Conservation (phyloP, 192 early-diverging fungal species). For the Phlyctochytrium arcticum region DNA sequence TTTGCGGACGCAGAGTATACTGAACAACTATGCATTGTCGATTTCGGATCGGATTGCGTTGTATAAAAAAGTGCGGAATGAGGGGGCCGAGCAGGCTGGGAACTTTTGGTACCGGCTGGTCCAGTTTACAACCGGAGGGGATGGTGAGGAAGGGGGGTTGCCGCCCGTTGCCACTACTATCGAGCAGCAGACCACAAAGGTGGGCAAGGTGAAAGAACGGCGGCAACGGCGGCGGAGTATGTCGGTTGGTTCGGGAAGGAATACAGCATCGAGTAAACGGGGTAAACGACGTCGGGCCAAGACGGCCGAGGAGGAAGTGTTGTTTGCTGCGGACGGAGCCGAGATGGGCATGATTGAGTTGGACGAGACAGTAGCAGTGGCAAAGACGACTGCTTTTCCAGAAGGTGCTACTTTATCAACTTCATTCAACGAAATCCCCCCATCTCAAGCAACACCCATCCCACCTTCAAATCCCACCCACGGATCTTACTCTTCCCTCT, state of each 20-base stretch:
- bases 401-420: background rate
- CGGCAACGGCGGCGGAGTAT: background rate
- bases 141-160: background rate
- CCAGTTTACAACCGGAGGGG: constrained; percentile 21
- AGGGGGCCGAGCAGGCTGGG: constrained; percentile 24
- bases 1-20: constrained; percentile 43
- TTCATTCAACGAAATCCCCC: background rate
- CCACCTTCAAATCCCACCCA: background rate
- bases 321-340: constrained; percentile 21
- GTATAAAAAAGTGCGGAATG: constrained; percentile 39
- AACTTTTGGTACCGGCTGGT: constrained; percentile 28
- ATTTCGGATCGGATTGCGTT: constrained; percentile 41
- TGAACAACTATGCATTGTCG: constrained; percentile 48
- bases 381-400: background rate
- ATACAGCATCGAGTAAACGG: background rate
- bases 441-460: background rate
- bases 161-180: background rate
- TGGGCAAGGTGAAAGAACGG: background rate
- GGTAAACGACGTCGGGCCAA: background rate
- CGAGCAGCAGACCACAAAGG: background rate
- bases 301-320: constrained; percentile 6
- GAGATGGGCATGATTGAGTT: constrained; percentile 18
- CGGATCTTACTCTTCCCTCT: no score
- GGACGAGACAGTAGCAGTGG: background rate
- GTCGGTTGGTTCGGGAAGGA: background rate